A percentile compares a stretch with the other conserved stretches of the same genome.
Evolutionary conservation across 108 stramenopile species (phyloP).

Genomic region (Tribonema minus): DNA sequence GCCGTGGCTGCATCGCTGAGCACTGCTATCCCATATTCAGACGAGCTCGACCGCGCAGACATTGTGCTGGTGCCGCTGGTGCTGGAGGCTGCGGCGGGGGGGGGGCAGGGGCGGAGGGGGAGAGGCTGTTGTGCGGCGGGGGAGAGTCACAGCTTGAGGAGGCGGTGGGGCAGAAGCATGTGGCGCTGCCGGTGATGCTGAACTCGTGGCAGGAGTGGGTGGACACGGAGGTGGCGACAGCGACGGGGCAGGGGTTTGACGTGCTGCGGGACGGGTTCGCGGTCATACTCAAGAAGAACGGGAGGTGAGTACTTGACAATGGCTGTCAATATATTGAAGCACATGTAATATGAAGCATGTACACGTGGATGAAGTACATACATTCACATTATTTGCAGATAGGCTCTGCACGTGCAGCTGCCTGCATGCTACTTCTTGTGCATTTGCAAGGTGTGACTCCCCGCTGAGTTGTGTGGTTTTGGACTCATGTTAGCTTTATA

Average conservation of each 20-base stretch:
- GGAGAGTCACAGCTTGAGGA: conserved; percentile 16
- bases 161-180: conserved; percentile 30
- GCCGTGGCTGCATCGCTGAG: conserved; percentile 19
- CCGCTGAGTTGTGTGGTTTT: too few species aligned
- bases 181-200: conserved; percentile 21
- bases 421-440: too few species aligned
- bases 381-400: too few species aligned
- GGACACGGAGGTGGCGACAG: conserved; percentile 3
- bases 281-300: conserved; percentile 37
- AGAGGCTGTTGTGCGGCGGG: not conserved
- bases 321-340: too few species aligned
- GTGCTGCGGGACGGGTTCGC: conserved; percentile 5
- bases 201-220: conserved; percentile 37
- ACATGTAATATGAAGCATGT: too few species aligned
- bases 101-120: not conserved
- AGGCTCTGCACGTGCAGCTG: too few species aligned
- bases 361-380: too few species aligned
- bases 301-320: too few species aligned
- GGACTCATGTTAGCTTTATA: too few species aligned
- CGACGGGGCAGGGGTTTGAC: not conserved
- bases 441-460: too few species aligned
- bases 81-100: conserved; percentile 1
- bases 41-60: conserved; percentile 16
- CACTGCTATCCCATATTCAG: conserved; percentile 15
- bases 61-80: conserved; percentile 37